Base-by-base conservation (phyloP, 2,329 filamentous ascomycete genomes). In the Eutypa lata region DNA sequence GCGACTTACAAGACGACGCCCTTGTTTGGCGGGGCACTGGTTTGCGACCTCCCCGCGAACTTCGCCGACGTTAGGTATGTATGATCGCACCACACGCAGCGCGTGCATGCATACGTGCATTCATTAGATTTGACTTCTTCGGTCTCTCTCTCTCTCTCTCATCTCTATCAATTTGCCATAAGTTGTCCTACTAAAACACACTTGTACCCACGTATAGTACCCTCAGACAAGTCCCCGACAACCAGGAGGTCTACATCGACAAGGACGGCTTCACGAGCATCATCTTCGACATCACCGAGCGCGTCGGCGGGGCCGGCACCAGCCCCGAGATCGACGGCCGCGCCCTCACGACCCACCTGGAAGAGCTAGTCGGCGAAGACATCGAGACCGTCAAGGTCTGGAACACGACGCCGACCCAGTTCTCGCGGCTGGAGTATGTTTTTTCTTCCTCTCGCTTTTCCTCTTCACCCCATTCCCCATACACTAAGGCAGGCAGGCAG, bases 241-340 rank as follows among this genome's bases (percentile, higher is more conserved):
- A 95, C 71, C 92, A 97, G 75, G 93, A 97, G 77, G 88, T 97
- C 61, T 96, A 86, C 75, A 87, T 97, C 65, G 91, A 95, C 68
- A 80, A 83, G 58, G 81, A 88, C 57, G 91, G 91, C 48, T 92
- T 92, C 70, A 90, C 90, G 3, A 91, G 83, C 72, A 86, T 96
- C 68, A 92, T 96, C 62, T 82, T 97, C 71, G 93, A 97, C 65
- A 90, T 97, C 65, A 88, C 89, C 51, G 88, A 97, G 75, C 88
- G 89, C 52, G 87, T 96, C 21, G 81, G 83, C 54, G 68, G 71
- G 14, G 64, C 81, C 4, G 76, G 78, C 28, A 75, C 72, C 42
- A 72, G 76, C 2, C 76, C 83, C 18, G 80, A 85, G 63, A 81
- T 82, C 35, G 85, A 92, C 62, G 87, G 88, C 52, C 82, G 80